These are phyloP conservation scores for Aspergillus hortae DNA, from an alignment of 2,329 filamentous ascomycete genomes.

Conservation along the genomic window DNA sequence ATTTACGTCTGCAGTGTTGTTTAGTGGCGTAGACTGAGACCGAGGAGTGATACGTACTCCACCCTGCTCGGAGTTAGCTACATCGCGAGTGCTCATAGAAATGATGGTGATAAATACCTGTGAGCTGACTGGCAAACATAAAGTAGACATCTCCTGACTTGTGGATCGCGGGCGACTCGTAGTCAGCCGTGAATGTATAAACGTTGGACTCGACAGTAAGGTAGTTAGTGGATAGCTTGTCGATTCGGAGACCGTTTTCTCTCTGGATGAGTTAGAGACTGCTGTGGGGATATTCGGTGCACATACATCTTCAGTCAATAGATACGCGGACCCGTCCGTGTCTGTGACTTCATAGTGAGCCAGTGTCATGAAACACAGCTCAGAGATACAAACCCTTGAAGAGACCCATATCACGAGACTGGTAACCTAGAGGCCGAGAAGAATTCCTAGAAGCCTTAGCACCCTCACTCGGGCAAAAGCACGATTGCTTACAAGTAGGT, in stretches of 20 bases:
- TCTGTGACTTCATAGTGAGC: conserved; percentile 23
- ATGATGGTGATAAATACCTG: neutral
- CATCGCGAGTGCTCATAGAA: neutral
- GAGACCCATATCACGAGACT: conserved; percentile 58
- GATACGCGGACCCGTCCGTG: conserved; percentile 58
- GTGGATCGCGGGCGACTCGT: neutral
- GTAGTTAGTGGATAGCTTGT: conserved; percentile 41
- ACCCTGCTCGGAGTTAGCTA: neutral
- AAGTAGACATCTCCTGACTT: neutral
- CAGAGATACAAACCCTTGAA: conserved; percentile 44
- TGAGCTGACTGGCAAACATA: neutral
- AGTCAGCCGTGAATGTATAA: neutral
- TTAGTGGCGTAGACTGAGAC: neutral
- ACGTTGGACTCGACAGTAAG: neutral
- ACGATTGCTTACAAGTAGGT: conserved; percentile 32
- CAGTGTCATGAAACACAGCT: neutral
- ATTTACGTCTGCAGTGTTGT: conserved; percentile 1
- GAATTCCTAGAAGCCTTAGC: neutral
- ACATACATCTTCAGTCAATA: conserved; percentile 61
- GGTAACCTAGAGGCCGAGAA: conserved; percentile 46
- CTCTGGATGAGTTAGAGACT: conserved; percentile 4
- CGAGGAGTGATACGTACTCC: neutral
- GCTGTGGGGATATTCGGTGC: no score
- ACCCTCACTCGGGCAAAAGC: no score
- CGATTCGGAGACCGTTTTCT: conserved; percentile 13